Base-by-base conservation (phyloP, 345 rosid species). In the Linum usitatissimum region DNA sequence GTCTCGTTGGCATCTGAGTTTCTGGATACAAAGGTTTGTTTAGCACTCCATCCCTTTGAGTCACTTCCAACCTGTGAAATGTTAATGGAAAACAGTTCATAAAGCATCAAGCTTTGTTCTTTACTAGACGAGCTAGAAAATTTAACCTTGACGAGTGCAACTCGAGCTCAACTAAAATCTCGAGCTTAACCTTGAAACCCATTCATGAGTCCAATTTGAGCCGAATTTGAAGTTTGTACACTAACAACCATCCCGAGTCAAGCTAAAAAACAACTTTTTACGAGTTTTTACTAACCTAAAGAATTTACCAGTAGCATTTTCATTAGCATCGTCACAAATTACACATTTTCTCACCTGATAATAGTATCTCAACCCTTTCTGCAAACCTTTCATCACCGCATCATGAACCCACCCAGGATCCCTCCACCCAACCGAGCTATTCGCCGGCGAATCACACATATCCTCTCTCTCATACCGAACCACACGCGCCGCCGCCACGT, bases 381-480 rank as follows among this genome's bases (percentile, higher is more conserved):
- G 83, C 68, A 92, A 61, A 65, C 72, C 67, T 67, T 67, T 70
- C 79, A 92, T 84, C 39, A 92, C 83, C 0, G 69, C 86, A 55
- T 85, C 87, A 56, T 86, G 84, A 20, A 77, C 78, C 96, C 95
- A 91, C 21, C 98, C 95, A 6, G 96, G 95, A 80, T 91, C 98
- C 67, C 98, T 86, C 95, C 98, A 88, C 55, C 92, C 95, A 21
- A 77, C n/a, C 1, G 85, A 77, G 1, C 71, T 30, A 62, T 91
- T 91, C 9, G 98, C 98, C 1, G 96, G 96, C n/a, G 72, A 69
- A 66, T 88, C 85, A 55, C 96, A 88, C 95, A 91, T 75, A 49
- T 86, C 80, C 55, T 85, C 89, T 67, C 64, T 77, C 79, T 85
- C 93, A 42, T 91, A 91, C 79, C 85, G 78, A 69, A n/a, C 73